Evolutionary conservation across 352 stramenopile species (phyloP), one percentile per base, ranked within the genome.

Genomic region (Phytopythium montanum): DNA sequence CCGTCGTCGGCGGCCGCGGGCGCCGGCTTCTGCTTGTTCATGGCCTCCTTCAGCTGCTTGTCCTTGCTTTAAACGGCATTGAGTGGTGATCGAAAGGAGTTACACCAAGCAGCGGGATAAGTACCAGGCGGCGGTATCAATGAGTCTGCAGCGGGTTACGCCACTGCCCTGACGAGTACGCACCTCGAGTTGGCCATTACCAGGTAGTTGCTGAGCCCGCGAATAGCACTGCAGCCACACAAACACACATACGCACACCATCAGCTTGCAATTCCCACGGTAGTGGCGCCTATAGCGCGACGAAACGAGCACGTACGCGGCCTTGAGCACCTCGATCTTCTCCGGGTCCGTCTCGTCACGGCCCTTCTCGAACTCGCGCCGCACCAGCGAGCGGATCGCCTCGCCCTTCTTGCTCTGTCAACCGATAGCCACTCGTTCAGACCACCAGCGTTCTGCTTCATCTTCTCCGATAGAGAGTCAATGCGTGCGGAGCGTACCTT

Each of bases 121-220:
- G 36, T 26, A 49, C 23, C 31, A 44, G 5, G 5, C 10, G 18
- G 19, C 14, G 5, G 18, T n/a, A 5, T 18, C 33, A 19, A 42
- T 3, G 9, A 19, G 18, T 14, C 25, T 3, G 0, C 23, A n/a
- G 44, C 44, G 13, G 8, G 26, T 14, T 5, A 28, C 44, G 14
- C 42, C 5, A n/a, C 6, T 46, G 5, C 7, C 19, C 19, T 38
- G 49, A 8, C n/a, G 1, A 33, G 34, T 23, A 13, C 69, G 63
- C n/a, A 88, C 78, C 75, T 93, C 39, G 85, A 90, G 65, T 95
- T 95, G 54, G 85, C 85, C 70, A 95, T 72, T 64, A 95, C 76
- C 39, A 95, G 65, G 68, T 95, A 95, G 79, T 95, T 95, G 63
- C 85, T 95, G 45, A 95, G 64, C 44, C 85, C 85, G 54, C 85